Conservation (phyloP, 75 land plant species). For the Sequoiadendron giganteum region DNA sequence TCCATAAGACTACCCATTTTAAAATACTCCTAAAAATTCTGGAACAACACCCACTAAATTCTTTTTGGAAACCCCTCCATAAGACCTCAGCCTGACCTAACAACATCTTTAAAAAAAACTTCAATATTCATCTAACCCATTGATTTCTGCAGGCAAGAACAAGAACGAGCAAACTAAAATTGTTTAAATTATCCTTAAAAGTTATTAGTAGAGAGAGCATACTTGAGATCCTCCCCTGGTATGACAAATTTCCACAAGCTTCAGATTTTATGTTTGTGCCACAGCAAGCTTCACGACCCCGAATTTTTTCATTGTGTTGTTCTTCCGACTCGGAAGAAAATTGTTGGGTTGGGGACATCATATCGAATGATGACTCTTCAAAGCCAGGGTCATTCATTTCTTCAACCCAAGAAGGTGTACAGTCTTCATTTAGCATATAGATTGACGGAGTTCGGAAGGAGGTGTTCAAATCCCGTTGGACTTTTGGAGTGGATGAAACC, state of each 20-base stretch:
- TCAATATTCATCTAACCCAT: no score
- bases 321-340: background rate
- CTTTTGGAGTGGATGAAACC: background rate
- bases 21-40: no score
- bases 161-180: background rate
- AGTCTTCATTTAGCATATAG: background rate
- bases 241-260: no score
- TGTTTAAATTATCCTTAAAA: background rate
- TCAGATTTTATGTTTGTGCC: background rate
- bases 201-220: background rate
- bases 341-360: background rate
- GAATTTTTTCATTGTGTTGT: background rate
- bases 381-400: background rate
- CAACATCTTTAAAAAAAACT: no score
- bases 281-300: background rate
- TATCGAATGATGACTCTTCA: background rate
- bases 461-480: background rate
- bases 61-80: no score
- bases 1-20: no score
- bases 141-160: background rate
- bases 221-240: background rate
- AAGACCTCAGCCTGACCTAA: no score
- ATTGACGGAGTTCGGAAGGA: background rate
- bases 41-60: no score
- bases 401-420: background rate